These are phyloP conservation scores for Lipomyces orientalis DNA, from an alignment of 805 yeast species.

Conservation along the genomic window DNA sequence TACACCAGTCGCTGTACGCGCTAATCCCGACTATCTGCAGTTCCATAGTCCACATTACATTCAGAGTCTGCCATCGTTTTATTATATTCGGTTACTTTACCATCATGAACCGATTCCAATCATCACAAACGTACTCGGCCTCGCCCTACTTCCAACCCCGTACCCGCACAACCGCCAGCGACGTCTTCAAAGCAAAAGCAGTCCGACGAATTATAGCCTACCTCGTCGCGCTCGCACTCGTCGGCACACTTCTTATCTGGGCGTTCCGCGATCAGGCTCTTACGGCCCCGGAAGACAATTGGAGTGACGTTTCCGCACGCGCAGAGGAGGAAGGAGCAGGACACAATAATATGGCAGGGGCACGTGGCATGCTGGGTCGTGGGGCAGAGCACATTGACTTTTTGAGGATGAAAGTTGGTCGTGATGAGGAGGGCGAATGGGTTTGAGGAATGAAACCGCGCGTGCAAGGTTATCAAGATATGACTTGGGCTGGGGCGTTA, in stretches of 20 bases:
- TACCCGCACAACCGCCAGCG: background rate
- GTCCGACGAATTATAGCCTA: constrained; percentile 8
- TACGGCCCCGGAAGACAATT: background rate
- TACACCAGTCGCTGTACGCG: too few species aligned
- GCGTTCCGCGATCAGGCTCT: constrained; percentile 4
- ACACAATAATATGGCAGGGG: background rate
- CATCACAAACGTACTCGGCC: background rate
- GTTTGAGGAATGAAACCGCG: background rate
- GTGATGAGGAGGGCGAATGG: background rate
- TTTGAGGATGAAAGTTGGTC: constrained; percentile 1
- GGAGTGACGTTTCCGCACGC: constrained; percentile 8
- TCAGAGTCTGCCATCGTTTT: background rate
- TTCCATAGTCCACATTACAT: background rate
- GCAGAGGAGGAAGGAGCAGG: background rate
- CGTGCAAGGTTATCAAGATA: background rate
- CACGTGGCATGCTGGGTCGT: constrained; percentile 3
- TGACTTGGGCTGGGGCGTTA: background rate
- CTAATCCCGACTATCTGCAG: too few species aligned
- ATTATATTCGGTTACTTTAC: background rate
- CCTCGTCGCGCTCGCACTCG: constrained; percentile 16
- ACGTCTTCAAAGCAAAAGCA: background rate
- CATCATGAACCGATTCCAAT: background rate
- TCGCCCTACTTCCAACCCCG: background rate
- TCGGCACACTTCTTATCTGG: constrained; percentile 10
- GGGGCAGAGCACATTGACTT: background rate